Evolutionary conservation across 345 rosid genomes (phyloP), one percentile per base, ranked within the genome.

Genomic region (Mallotus nudiflorus): DNA sequence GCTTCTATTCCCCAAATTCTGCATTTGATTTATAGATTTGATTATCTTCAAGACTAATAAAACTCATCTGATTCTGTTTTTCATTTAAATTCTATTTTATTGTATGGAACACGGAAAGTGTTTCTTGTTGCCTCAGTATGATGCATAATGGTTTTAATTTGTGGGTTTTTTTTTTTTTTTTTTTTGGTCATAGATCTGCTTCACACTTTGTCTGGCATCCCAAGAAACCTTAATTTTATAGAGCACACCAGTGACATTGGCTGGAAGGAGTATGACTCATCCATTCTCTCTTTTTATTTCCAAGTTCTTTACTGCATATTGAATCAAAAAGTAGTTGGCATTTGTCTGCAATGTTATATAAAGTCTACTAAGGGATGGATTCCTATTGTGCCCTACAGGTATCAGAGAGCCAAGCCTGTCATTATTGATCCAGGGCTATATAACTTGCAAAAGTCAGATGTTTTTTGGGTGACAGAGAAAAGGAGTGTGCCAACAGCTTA

Each of bases 241-340:
- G 98, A 91, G 81, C 93, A 93, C 75, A 89, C 93, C 68, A 91
- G 91, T 72, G 86, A 90, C 44, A 86, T 92, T 3, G 96, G 97
- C 33, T 93, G 98, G 98, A 93, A 93, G 77, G 88, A 87, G 98
- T 93, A 79, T 25, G 91, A 42, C 14, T 69, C 27, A n/a, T 65
- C 59, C 20, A 12, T 9, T 3, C 6, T 20, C 10, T 3, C 10
- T 45, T 2, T 7, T 49, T 49, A 4, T 39, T 68, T 52, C 4
- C n/a, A 31, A 24, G 20, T 46, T 22, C 18, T 62, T 58, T 46
- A 20, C 46, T 20, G 46, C 65, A 60, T 37, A n/a, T 19, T 11
- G 18, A n/a, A 48, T n/a, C 13, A 20, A 11, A n/a, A 37, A 10
- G 28, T 39, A 14, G 6, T 45, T 16, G 22, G 22, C 31, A 20